phyloP scores from a whole-genome alignment of 2,329 filamentous ascomycete species.

The Fonsecaea monophora region DNA sequence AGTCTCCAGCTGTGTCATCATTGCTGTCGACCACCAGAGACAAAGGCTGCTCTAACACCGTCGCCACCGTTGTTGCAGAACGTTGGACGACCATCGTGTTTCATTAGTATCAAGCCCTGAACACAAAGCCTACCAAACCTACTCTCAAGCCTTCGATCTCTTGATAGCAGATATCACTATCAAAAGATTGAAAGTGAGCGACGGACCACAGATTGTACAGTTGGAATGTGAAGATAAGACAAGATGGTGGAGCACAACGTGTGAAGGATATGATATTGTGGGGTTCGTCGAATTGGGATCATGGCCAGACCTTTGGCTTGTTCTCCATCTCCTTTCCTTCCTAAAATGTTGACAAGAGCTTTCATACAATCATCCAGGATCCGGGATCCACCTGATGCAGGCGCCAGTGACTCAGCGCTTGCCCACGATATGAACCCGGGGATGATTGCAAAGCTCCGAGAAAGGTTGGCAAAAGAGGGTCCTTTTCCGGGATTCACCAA shows the following conservation, averaged over 20 bases:
- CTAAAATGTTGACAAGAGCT: neutral
- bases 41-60: constrained; percentile 10
- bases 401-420: neutral
- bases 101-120: neutral
- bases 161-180: neutral
- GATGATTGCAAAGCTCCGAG: constrained; percentile 1
- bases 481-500: neutral
- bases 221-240: constrained; percentile 9
- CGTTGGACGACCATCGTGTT: neutral
- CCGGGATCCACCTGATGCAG: neutral
- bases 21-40: constrained; percentile 1
- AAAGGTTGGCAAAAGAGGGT: neutral
- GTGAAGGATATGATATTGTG: neutral
- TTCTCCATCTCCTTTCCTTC: neutral
- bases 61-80: constrained; percentile 1
- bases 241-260: constrained; percentile 7
- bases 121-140: neutral
- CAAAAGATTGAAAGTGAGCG: neutral
- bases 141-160: neutral
- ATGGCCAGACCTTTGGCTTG: neutral
- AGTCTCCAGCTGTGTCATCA: constrained; percentile 6
- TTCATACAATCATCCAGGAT: neutral
- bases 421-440: neutral
- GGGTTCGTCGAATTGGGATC: neutral
- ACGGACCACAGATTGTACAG: neutral